Evolutionary conservation across 2,329 filamentous ascomycete genomes (phyloP), one percentile per base, ranked within the genome.

Genomic region (Aureobasidium sp.): DNA sequence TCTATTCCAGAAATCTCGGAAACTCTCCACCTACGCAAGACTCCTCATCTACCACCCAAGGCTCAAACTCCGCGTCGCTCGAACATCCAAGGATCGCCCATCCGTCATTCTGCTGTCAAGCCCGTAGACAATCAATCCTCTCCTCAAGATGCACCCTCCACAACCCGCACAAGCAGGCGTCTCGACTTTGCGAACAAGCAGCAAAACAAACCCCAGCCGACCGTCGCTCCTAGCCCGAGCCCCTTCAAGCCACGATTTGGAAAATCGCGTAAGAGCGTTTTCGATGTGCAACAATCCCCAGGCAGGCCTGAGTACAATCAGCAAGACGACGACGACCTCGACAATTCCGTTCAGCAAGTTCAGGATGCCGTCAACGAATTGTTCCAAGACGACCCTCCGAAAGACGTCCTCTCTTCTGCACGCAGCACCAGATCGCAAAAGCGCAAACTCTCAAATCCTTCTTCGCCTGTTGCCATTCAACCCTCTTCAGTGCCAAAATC

Each of bases 21-120:
- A 37, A 74, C 76, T 2, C 69, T 81, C 15, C 64, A 67, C 36
- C n/a, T 75, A 71, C 64, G 77, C 72, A 69, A 75, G 73, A 71
- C 76, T 71, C 70, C 74, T 32, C 70, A 78, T 72, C 68, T 84
- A 72, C 75, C 80, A 75, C 74, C 76, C 63, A 72, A 75, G 71
- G 74, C 81, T 75, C 83, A 67, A 66, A 89, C 87, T 2, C 87
- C 87, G 1, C 78, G 82, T 61, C 89, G 88, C 73, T 87, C 86
- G 3, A 76, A 80, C 37, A 78, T 81, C 59, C 78, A 75, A 7
- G 76, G 78, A 29, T 87, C 87, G 0, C 85, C 87, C 29, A 81
- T 84, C 65, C 81, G 82, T 62, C 85, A 84, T 67, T 84, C 82
- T 5, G 81, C 81, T 52, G 73, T 87, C 59, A 81, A 79, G 34